Percentiles rank a stretch among this genome's conserved stretches.
Conservation (phyloP, 2,329 filamentous ascomycete species). For the Penicillium sclerotiorum region DNA sequence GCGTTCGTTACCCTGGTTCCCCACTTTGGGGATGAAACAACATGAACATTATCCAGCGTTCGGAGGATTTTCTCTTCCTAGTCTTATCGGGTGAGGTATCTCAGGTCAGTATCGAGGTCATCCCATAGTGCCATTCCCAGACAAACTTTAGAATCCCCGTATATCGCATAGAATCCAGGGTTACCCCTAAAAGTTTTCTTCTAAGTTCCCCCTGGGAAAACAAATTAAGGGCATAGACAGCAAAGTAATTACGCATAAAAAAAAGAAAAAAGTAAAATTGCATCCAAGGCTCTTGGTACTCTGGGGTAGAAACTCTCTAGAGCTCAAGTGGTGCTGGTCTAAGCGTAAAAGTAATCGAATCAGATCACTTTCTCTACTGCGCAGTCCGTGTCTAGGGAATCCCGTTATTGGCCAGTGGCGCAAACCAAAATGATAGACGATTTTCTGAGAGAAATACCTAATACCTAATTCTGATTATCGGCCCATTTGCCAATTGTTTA, state of each 20-base stretch:
- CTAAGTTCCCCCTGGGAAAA: too few relatives aligned
- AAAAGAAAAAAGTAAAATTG: too few relatives aligned
- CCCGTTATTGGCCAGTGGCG: too few relatives aligned
- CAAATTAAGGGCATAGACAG: too few relatives aligned
- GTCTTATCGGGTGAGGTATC: neutral
- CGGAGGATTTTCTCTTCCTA: neutral
- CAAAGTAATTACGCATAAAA: too few relatives aligned
- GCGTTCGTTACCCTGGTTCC: neutral
- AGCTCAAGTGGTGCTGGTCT: neutral
- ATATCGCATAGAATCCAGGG: too few relatives aligned
- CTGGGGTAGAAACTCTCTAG: too few relatives aligned
- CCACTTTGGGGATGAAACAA: neutral
- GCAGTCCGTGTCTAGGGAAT: too few relatives aligned
- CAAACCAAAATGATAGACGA: neutral
- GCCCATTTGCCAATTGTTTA: neutral
- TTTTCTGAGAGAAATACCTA: conserved; percentile 1
- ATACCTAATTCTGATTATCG: neutral
- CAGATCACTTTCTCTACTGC: neutral
- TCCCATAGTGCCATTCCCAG: too few relatives aligned
- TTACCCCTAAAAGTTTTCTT: too few relatives aligned
- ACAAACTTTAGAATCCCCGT: too few relatives aligned
- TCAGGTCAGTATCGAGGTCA: neutral
- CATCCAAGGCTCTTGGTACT: too few relatives aligned
- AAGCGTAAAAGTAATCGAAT: neutral
- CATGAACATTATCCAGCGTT: neutral